These are phyloP conservation scores for Mycena chlorophos DNA, from an alignment of 768 basidiomycete species.

Conservation along the genomic window DNA sequence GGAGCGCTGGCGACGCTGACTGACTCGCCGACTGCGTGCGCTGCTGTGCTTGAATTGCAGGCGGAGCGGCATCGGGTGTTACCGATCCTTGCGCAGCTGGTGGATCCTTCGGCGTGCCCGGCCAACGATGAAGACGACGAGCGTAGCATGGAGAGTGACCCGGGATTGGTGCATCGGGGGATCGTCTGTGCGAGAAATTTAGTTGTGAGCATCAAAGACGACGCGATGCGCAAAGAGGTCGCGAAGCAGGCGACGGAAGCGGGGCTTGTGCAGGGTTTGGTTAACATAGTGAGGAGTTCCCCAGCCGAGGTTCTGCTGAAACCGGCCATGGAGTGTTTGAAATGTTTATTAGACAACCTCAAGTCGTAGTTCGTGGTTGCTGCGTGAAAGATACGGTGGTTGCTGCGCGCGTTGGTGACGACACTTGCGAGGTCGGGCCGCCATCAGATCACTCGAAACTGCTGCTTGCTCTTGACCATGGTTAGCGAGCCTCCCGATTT, in stretches of 20 bases:
- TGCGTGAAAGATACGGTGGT: neutral
- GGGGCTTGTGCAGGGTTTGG: slow-evolving; percentile 56
- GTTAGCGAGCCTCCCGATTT: neutral
- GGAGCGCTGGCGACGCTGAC: slow-evolving; percentile 87
- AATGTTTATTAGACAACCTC: slow-evolving; percentile 30
- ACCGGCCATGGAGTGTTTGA: slow-evolving; percentile 54
- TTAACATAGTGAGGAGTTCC: slow-evolving; percentile 46
- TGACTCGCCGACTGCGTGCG: slow-evolving; percentile 58
- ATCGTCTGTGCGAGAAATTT: slow-evolving; percentile 75
- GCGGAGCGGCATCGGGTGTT: slow-evolving; percentile 62
- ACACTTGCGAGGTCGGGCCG: neutral
- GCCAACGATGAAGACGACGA: slow-evolving; percentile 37
- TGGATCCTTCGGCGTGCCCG: slow-evolving; percentile 53
- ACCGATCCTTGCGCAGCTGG: slow-evolving; percentile 64
- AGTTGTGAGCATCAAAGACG: slow-evolving; percentile 44
- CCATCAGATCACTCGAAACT: slow-evolving; percentile 3
- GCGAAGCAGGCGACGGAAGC: slow-evolving; percentile 50
- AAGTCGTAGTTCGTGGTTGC: slow-evolving; percentile 5
- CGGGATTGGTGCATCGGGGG: slow-evolving; percentile 76
- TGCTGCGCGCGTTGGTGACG: neutral
- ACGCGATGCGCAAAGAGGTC: slow-evolving; percentile 41
- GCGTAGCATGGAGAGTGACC: slow-evolving; percentile 36
- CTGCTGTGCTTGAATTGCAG: slow-evolving; percentile 62
- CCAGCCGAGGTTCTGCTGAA: slow-evolving; percentile 41
- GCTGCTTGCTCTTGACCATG: slow-evolving; percentile 10